Evolutionary conservation across 306 rosid genomes (phyloP).

Genomic region (Medicago ruthenica): DNA sequence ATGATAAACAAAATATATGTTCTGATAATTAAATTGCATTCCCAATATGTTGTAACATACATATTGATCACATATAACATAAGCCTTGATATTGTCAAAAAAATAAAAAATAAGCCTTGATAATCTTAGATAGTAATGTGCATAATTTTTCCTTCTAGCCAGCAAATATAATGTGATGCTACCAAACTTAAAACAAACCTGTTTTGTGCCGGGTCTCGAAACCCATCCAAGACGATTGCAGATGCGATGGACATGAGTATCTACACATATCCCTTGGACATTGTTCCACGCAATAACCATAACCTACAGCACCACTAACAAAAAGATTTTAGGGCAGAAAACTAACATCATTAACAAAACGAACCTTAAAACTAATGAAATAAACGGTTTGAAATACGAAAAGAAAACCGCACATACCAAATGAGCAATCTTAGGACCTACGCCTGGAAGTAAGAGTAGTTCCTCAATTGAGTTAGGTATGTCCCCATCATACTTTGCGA

Average conservation of each 20-base stretch:
- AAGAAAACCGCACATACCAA: conserved; percentile 55
- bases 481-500: conserved; percentile 79
- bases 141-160: neutral
- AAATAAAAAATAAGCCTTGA: neutral
- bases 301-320: conserved; percentile 58
- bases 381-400: conserved; percentile 33
- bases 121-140: neutral
- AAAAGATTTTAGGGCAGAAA: conserved; percentile 18
- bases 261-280: conserved; percentile 96
- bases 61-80: conserved; percentile 11
- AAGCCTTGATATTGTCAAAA: neutral
- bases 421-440: conserved; percentile 99
- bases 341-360: conserved; percentile 32
- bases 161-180: neutral
- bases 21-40: conserved; percentile 27
- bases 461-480: conserved; percentile 84
- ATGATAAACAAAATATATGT: conserved; percentile 19
- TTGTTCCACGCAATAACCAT: conserved; percentile 94
- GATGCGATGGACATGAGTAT: conserved; percentile 93
- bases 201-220: conserved; percentile 68
- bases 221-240: conserved; percentile 97
- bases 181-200: conserved; percentile 53
- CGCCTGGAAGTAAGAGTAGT: conserved; percentile 89
- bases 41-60: neutral
- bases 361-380: conserved; percentile 35